Conservation (phyloP, 495 filamentous ascomycete genomes). For the Astrocystis sublimbata region DNA sequence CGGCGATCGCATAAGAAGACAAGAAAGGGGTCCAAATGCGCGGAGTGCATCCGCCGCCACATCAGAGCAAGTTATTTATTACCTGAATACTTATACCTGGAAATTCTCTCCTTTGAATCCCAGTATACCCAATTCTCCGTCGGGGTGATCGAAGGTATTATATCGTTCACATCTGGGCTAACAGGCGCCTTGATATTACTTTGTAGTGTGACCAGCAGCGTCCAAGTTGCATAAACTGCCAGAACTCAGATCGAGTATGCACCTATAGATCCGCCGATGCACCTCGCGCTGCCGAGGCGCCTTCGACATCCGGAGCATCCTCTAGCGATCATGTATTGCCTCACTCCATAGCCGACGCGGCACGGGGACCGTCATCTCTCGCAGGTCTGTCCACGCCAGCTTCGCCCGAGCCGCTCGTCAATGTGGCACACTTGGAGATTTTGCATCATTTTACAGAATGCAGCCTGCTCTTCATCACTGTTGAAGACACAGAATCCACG, state of each 20-base stretch:
- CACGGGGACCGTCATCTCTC: neutral
- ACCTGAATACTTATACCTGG: neutral
- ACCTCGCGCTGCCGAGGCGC: neutral
- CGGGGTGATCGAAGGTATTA: neutral
- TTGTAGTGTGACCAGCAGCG: slow-evolving; percentile 13
- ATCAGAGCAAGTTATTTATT: slow-evolving; percentile 16
- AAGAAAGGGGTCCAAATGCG: slow-evolving; percentile 15
- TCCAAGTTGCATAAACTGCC: slow-evolving; percentile 11
- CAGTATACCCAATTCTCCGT: neutral
- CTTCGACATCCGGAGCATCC: neutral
- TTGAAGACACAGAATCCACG: neutral
- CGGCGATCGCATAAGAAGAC: slow-evolving; percentile 16
- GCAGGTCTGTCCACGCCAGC: neutral
- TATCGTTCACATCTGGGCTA: neutral
- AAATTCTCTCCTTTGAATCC: neutral
- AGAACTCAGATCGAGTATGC: slow-evolving; percentile 10
- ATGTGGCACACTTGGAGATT: slow-evolving; percentile 14
- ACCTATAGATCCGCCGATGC: slow-evolving; percentile 5
- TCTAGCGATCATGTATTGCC: neutral
- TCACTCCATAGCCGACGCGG: neutral
- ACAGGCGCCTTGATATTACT: neutral
- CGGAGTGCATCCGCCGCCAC: slow-evolving; percentile 13
- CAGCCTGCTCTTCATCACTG: slow-evolving; percentile 18
- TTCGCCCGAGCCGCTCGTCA: neutral
- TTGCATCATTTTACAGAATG: slow-evolving; percentile 22